Evolutionary conservation across 805 yeast species (phyloP), one percentile per base, ranked within the genome.

Genomic region (Candida fluviatilis): DNA sequence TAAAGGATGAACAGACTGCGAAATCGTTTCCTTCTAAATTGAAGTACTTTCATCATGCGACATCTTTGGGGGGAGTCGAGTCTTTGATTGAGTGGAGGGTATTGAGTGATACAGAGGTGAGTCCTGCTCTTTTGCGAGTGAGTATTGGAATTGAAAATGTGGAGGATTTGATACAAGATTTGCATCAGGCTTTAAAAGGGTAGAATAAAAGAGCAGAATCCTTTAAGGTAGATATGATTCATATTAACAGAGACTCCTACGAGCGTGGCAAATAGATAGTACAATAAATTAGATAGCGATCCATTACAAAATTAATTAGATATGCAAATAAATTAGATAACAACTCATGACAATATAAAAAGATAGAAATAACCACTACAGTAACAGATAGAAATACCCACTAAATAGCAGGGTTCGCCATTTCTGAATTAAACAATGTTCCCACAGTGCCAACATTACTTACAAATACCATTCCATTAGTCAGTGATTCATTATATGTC

Each of bases 61-160:
- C 96, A 0, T 87, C 96, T 2, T 67, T 91, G 18, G 97, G 97
- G 28, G 96, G 97, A 16, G 86, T 84, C 11, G 97, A 91, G 61
- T 83, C 95, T 33, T 66, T 89, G 52, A 78, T 90, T 40, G 97
- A 90, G 60, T 88, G 96, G 95, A 77, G 96, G 54, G 82, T 87
- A 0, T 54, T 90, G 62, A 73, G 55, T 41, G 70, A 88, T 54
- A 55, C 73, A 1, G 47, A 62, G 3, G 82, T 80, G 11, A 66
- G 74, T 15, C 72, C 75, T 16, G 72, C 75, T 1, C 57, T 88
- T 34, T 59, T 90, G 29, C 74, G 97, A 58, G 64, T 90, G 4
- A 84, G 95, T 42, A 69, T 84, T 31, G 98, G 97, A 16, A 71
- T 82, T 34, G 96, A 90, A 57, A 75, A 83, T 48, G 66, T 77